These are phyloP conservation scores for Amphibolis antarctica DNA, from an alignment of 106 monocot species.

Conservation along the genomic window DNA sequence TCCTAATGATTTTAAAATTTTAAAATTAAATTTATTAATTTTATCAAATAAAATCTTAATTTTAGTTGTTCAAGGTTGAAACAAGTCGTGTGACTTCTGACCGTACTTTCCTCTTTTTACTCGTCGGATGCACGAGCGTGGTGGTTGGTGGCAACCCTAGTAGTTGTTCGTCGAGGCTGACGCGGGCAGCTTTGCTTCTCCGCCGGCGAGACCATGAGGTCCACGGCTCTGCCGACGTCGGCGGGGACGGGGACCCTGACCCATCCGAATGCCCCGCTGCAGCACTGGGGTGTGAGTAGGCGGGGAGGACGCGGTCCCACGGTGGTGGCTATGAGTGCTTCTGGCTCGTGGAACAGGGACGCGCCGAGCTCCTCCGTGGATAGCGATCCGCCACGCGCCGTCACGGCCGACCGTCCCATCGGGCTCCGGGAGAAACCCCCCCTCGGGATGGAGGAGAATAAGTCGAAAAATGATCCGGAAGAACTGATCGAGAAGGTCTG, in stretches of 20 bases:
- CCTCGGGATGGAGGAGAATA: background rate
- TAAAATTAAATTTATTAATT: too few relatives aligned
- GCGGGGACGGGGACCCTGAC: background rate
- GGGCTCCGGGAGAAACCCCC: background rate
- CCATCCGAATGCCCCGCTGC: background rate
- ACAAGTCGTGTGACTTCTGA: too few relatives aligned
- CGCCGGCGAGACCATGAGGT: too few relatives aligned
- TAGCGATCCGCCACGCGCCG: background rate
- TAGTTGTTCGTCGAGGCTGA: slow-evolving; percentile 16
- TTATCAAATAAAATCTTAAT: too few relatives aligned
- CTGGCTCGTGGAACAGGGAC: background rate
- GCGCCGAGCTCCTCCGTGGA: background rate
- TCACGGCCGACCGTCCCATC: background rate
- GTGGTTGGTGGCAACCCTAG: too few relatives aligned
- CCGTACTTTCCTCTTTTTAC: too few relatives aligned
- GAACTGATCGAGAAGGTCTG: slow-evolving; percentile 13
- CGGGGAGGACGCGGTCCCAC: background rate
- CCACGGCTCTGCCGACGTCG: too few relatives aligned
- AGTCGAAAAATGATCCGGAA: background rate
- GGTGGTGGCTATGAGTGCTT: background rate
- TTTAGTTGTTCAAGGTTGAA: too few relatives aligned
- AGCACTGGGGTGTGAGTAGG: background rate
- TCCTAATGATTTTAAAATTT: too few relatives aligned
- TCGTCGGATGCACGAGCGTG: too few relatives aligned
- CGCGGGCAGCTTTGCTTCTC: too few relatives aligned